A percentile compares a stretch with the other conserved stretches of the same genome.
phyloP scores from a whole-genome alignment of 495 filamentous ascomycete species.

The Choiromyces venosus region DNA sequence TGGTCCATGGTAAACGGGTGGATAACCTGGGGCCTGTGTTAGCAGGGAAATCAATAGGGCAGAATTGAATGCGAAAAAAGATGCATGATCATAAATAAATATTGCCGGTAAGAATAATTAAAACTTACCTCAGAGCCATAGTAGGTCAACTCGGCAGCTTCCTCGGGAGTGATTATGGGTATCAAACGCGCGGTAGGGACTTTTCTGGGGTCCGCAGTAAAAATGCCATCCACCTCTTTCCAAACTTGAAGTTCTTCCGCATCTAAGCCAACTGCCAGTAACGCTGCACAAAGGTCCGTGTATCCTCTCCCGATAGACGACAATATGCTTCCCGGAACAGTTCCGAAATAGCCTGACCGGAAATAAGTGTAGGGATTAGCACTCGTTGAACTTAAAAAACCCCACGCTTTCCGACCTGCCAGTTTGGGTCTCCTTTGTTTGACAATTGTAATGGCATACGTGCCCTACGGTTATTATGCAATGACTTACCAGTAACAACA shows the following conservation, averaged over 20 bases:
- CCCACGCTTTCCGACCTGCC: neutral
- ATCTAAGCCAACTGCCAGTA: constrained; percentile 70
- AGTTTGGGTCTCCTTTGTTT: neutral
- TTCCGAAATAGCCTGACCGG: constrained; percentile 68
- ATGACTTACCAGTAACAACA: constrained; percentile 55
- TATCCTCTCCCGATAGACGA: constrained; percentile 79
- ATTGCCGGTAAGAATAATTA: neutral
- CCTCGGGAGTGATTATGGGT: constrained; percentile 71
- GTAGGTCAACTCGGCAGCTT: constrained; percentile 86
- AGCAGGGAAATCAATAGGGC: neutral
- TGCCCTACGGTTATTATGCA: neutral
- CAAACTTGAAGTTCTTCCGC: constrained; percentile 82
- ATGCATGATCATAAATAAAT: neutral
- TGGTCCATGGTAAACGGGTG: constrained; percentile 99
- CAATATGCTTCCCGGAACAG: constrained; percentile 57
- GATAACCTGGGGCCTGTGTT: constrained; percentile 59
- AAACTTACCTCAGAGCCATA: constrained; percentile 65
- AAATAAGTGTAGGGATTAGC: neutral
- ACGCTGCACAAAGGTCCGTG: constrained; percentile 80
- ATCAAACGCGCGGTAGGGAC: constrained; percentile 78
- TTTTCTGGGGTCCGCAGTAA: constrained; percentile 80
- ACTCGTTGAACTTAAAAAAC: neutral
- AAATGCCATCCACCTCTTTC: constrained; percentile 92
- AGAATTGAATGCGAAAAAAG: neutral
- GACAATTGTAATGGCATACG: neutral